Evolutionary conservation across 2,329 filamentous ascomycete genomes (phyloP), one percentile per base, ranked within the genome.

Genomic region (Sphaerulina musiva): DNA sequence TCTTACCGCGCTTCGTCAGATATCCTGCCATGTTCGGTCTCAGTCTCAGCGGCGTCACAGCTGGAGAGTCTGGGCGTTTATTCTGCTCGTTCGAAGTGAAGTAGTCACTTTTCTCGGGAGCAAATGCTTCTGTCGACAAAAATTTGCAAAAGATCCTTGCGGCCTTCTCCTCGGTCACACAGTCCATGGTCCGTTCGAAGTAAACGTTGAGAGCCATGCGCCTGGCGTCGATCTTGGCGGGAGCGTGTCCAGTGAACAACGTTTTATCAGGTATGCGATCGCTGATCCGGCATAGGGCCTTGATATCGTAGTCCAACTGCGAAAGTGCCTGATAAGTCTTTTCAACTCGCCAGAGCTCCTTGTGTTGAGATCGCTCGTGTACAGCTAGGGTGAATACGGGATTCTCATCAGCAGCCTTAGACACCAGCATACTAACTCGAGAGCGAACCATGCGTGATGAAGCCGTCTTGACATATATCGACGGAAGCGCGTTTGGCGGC

Each of bases 381-480:
- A 98, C 76, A 14, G 90, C 91, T 50, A 98, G 76, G 0, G 90
- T 95, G 66, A 97, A 96, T 0, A 97, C 92, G 0, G 91, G 89
- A 63, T 96, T 91, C 67, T 95, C 92, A 54, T 96, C 91, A 17
- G 87, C 76, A 57, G 88, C 85, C 48, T 83, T 92, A 9, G 90
- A 76, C 1, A 84, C 87, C 65, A 95, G 76, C 62, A 93, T 81
- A 68, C 91, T 96, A 38, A 89, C 84, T 59, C 92, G 80, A 0
- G 92, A 95, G 11, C 92, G 93, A 67, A 89, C 90, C 77, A 98
- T 84, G n/a, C 93, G 84, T 20, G 93, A 97, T 4, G 93, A 97
- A 3, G 90, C 89, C 3, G 96, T 92, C 68, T 82, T 88, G 46
- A 96, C 84, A 59, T 87, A 82, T 53, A 98, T 86, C 1, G 88